phyloP scores from a whole-genome alignment of 805 yeast species.

The Kodamaea hsintzibuensis region DNA sequence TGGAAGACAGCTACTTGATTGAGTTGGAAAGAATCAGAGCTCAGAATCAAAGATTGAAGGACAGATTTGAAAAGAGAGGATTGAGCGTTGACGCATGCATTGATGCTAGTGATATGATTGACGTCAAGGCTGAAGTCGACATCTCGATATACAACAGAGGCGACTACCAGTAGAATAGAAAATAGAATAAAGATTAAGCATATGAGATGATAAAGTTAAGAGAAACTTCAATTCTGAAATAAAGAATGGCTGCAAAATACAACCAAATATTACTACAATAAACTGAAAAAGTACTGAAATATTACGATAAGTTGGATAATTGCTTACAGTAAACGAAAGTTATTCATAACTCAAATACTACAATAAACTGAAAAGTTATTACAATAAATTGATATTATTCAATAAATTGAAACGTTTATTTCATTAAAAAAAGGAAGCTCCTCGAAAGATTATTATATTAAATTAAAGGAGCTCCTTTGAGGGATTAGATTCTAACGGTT shows the following conservation, averaged over 20 bases:
- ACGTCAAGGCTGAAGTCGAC: constrained; percentile 77
- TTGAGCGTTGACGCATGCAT: constrained; percentile 42
- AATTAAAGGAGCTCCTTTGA: background rate
- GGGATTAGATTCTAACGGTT: background rate
- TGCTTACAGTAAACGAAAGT: no score
- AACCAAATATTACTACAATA: no score
- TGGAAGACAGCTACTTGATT: constrained; percentile 75
- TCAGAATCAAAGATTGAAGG: constrained; percentile 57
- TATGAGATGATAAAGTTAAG: background rate
- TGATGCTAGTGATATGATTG: constrained; percentile 48
- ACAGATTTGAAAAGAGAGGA: constrained; percentile 35
- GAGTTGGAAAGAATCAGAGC: constrained; percentile 85
- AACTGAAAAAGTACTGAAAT: no score
- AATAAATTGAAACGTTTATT: no score
- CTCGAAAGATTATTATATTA: background rate
- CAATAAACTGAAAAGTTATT: no score
- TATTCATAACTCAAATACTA: no score
- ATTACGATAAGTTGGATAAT: no score
- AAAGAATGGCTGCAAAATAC: no score
- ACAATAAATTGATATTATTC: no score
- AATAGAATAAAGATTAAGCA: background rate
- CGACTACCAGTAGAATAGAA: constrained; percentile 36
- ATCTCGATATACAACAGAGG: constrained; percentile 59
- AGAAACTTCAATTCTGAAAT: background rate
- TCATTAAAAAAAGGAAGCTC: background rate